These are phyloP conservation scores for Eucalyptus sp. DNA, from an alignment of 345 rosid species.

Conservation along the genomic window DNA sequence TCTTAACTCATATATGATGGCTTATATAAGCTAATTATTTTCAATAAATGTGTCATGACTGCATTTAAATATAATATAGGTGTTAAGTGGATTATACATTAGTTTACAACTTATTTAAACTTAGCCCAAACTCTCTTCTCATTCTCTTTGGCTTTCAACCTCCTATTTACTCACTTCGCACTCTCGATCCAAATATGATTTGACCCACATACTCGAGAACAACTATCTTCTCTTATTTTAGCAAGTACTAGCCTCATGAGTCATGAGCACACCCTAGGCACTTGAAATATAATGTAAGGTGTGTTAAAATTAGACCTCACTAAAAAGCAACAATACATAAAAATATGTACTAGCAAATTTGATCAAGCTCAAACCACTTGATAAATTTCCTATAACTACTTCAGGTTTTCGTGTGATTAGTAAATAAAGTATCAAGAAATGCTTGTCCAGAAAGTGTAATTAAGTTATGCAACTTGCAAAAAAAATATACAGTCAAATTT, in stretches of 20 bases:
- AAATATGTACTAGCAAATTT: neutral
- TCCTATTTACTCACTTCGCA: too few relatives aligned
- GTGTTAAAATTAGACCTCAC: neutral
- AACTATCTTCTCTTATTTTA: neutral
- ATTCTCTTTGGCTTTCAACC: too few relatives aligned
- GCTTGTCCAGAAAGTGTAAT: rapidly evolving
- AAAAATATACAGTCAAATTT: too few relatives aligned
- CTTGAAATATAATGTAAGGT: neutral
- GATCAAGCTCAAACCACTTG: neutral
- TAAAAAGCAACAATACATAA: neutral
- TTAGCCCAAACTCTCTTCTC: too few relatives aligned
- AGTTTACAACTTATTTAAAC: neutral
- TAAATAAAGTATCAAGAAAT: neutral
- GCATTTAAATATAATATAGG: too few relatives aligned
- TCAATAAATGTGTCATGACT: too few relatives aligned
- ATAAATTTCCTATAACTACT: neutral
- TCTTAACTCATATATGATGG: neutral
- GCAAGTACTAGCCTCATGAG: neutral
- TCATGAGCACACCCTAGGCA: neutral
- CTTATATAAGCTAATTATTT: too few relatives aligned
- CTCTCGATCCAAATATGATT: too few relatives aligned
- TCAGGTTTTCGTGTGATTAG: neutral
- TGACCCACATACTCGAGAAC: neutral
- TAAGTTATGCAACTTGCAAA: too few relatives aligned
- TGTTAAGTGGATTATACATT: too few relatives aligned